Evolutionary conservation across 768 basidiomycete genomes (phyloP), one percentile per base, ranked within the genome.

Genomic region (Hygrophoropsis aurantiaca): DNA sequence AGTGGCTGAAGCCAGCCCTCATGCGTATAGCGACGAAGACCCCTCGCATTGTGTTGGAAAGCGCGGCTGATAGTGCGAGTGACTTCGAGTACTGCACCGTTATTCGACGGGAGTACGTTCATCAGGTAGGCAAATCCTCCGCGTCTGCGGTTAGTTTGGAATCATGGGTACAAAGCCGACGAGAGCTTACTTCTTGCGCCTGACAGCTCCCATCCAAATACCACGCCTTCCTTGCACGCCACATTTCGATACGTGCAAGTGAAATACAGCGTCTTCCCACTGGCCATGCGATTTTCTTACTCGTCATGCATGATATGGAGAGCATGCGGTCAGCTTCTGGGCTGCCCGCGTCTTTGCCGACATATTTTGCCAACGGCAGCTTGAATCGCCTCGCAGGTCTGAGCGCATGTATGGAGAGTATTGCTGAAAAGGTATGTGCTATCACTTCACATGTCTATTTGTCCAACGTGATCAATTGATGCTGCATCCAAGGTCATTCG

Each of bases 81-180:
- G 92, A 94, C 51, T 74, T 97, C 19, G 94, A 95, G 64, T 97
- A 94, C 60, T 94, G 92, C 60, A 86, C 92, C 4, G 85, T 94
- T 23, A 79, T 98, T 42, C 76, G 94, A 15, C 86, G 87, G 56
- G 92, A 94, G 57, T 94, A 87, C 56, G 83, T 84, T 0, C 76
- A 83, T 52, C n/a, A n/a, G n/a, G n/a, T n/a, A n/a, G n/a, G n/a
- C n/a, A n/a, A n/a, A n/a, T n/a, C n/a, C n/a, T n/a, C n/a, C n/a
- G n/a, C n/a, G n/a, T n/a, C n/a, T n/a, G n/a, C n/a, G n/a, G n/a
- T n/a, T n/a, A n/a, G n/a, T n/a, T n/a, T n/a, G n/a, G n/a, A n/a
- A n/a, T n/a, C n/a, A n/a, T n/a, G n/a, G n/a, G n/a, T n/a, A n/a
- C n/a, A n/a, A n/a, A n/a, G n/a, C n/a, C n/a, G n/a, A n/a, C n/a